Evolutionary conservation across 2,329 filamentous ascomycete species (phyloP), one percentile per base, ranked within the genome.

Genomic region (Teratosphaeria pseudoeucalypti): DNA sequence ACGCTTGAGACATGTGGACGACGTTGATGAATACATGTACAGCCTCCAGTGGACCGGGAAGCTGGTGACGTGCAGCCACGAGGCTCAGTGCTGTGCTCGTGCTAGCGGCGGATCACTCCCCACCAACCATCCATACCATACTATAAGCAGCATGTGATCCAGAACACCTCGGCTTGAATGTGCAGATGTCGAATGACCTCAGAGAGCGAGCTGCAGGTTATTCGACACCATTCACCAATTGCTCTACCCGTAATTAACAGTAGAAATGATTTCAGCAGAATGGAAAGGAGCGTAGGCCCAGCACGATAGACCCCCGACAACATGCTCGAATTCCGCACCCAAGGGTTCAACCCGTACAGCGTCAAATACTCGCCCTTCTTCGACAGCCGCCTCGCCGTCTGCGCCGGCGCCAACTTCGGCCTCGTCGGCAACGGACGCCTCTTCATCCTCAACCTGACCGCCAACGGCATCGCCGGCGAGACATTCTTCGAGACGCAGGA

Each of bases 331-430:
- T 97, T 89, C 77, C 88, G 89, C 64, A 97, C 94, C 26, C 83
- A 90, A 72, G 94, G 94, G 70, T 97, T 85, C 82, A 96, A 97
- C 75, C 92, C 92, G 69, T 96, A 95, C 77, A 90, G 89, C 67
- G 91, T 96, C 75, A 96, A 96, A 77, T 99, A 97, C 81, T 97
- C 92, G 59, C 94, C 94, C 6, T 99, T 96, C 79, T 95, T 95
- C 78, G 94, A 97, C 78, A 94, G 89, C 65, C 86, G 92, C 64
- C 85, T 99, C 64, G 92, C 92, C 60, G 91, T 96, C 68, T 89
- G 90, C 34, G 83, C 89, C 1, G 88, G 91, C n/a, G 85, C 92
- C 64, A 97, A 99, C 79, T 99, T 94, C 77, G 94, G 94, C 47
- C 88, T 99, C 47, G 92, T 99, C 39, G 94, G 94, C 55, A 99